Evolutionary conservation across 208 protist species (phyloP).

Genomic region (Trypanosomatidae sp.): DNA sequence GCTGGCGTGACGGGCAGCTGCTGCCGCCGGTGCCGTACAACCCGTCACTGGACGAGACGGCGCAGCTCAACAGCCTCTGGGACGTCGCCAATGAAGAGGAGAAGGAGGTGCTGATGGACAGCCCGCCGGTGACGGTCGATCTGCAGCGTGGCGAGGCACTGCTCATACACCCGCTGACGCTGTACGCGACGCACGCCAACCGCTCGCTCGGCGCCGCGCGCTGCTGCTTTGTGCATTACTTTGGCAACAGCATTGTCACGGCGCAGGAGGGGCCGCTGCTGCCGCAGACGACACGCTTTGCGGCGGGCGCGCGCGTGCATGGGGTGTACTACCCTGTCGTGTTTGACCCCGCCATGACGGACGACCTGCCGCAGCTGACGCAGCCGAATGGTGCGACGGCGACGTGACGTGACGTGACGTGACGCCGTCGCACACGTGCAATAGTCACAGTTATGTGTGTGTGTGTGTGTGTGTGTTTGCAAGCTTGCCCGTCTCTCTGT

Average conservation of each 20-base stretch:
- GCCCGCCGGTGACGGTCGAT: slow-evolving; percentile 58
- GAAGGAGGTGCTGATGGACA: slow-evolving; percentile 68
- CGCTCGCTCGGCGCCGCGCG: slow-evolving; percentile 36
- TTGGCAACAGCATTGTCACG: slow-evolving; percentile 35
- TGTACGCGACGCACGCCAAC: slow-evolving; percentile 73
- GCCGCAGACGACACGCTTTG: slow-evolving; percentile 61
- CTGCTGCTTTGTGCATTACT: slow-evolving; percentile 66
- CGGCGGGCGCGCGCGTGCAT: slow-evolving; percentile 27
- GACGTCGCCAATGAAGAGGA: slow-evolving; percentile 64
- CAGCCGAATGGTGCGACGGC: neutral
- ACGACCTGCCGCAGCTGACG: slow-evolving; percentile 45
- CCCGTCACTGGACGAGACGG: slow-evolving; percentile 38
- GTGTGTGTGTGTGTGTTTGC: no score
- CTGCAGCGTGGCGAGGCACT: slow-evolving; percentile 62
- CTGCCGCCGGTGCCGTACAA: slow-evolving; percentile 61
- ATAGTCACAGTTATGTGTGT: no score
- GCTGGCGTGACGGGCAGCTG: slow-evolving; percentile 57
- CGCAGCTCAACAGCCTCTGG: slow-evolving; percentile 81
- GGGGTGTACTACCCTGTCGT: slow-evolving; percentile 68
- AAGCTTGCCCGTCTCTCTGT: no score
- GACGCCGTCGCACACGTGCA: no score
- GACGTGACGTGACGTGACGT: no score
- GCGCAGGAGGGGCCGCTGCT: slow-evolving; percentile 50
- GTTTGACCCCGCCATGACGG: slow-evolving; percentile 69
- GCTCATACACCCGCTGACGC: slow-evolving; percentile 63